phyloP scores from a whole-genome alignment of 352 stramenopile genomes.

The Lagenidium giganteum region DNA sequence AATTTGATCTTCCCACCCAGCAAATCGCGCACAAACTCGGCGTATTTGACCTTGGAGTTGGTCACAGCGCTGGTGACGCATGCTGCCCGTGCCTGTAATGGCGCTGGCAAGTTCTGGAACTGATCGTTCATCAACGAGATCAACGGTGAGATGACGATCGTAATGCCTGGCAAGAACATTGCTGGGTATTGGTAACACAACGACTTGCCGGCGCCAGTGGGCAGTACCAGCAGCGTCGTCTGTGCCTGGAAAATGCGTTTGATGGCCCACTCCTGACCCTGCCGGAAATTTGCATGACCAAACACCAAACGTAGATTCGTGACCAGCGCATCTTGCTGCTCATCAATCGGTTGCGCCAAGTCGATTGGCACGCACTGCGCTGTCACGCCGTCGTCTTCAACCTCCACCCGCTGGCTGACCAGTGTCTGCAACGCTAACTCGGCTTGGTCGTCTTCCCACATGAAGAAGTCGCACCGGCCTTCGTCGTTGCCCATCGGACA shows the following conservation, averaged over 20 bases:
- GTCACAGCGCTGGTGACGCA: conserved; percentile 46
- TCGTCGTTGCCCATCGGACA: conserved; percentile 69
- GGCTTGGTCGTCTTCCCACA: conserved; percentile 79
- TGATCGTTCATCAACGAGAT: conserved; percentile 94
- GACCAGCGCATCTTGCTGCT: conserved; percentile 42
- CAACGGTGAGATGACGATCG: conserved; percentile 90
- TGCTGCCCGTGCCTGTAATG: conserved; percentile 45
- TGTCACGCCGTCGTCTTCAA: background rate
- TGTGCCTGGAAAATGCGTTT: conserved; percentile 54
- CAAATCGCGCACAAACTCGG: conserved; percentile 59
- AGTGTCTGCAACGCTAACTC: conserved; percentile 57
- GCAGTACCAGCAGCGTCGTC: conserved; percentile 90
- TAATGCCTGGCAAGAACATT: conserved; percentile 81
- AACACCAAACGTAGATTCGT: conserved; percentile 84
- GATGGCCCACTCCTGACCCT: conserved; percentile 82
- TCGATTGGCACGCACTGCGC: conserved; percentile 50
- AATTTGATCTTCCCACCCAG: conserved; percentile 64
- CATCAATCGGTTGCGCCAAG: conserved; percentile 30
- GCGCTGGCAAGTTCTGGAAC: conserved; percentile 71
- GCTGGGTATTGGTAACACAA: conserved; percentile 96
- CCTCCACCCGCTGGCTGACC: conserved; percentile 10
- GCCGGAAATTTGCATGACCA: conserved; percentile 74
- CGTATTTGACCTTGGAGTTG: conserved; percentile 63
- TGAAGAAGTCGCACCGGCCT: conserved; percentile 79
- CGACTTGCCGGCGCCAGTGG: conserved; percentile 98